These are phyloP conservation scores for Dictyostelium citrinum DNA, from an alignment of 78 protist genomes.

Conservation along the genomic window DNA sequence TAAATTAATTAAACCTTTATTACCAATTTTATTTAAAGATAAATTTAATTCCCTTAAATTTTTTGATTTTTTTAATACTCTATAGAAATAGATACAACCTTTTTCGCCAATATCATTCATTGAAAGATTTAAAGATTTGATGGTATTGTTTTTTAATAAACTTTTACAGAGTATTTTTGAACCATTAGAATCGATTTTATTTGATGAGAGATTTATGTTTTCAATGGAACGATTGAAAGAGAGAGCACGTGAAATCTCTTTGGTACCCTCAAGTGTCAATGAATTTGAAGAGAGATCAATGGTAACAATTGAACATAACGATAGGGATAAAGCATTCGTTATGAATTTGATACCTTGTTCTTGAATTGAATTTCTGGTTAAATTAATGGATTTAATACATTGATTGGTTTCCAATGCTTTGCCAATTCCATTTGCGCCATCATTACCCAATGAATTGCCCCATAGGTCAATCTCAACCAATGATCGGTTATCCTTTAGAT, in stretches of 20 bases:
- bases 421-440: conserved; percentile 29
- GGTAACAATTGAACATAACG: neutral
- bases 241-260: neutral
- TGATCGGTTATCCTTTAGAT: conserved; percentile 1
- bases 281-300: conserved; percentile 41
- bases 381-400: conserved; percentile 1
- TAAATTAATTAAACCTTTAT: conserved; percentile 15
- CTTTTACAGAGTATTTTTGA: neutral
- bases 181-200: conserved; percentile 11
- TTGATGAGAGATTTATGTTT: conserved; percentile 9
- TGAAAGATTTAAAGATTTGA: neutral
- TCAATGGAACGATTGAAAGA: neutral
- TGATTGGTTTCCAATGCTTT: conserved; percentile 5
- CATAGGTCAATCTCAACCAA: conserved; percentile 29
- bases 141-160: neutral
- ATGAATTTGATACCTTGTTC: conserved; percentile 33
- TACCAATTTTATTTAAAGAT: conserved; percentile 7
- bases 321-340: conserved; percentile 6
- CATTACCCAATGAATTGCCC: conserved; percentile 21
- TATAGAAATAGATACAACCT: neutral
- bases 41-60: neutral
- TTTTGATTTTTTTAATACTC: neutral
- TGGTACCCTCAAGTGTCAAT: neutral
- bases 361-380: conserved; percentile 51
- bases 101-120: conserved; percentile 26